Percentiles rank a stretch among this genome's conserved stretches.
Evolutionary conservation across 2,329 filamentous ascomycete species (phyloP).

Genomic region (Cladosporium sp.): DNA sequence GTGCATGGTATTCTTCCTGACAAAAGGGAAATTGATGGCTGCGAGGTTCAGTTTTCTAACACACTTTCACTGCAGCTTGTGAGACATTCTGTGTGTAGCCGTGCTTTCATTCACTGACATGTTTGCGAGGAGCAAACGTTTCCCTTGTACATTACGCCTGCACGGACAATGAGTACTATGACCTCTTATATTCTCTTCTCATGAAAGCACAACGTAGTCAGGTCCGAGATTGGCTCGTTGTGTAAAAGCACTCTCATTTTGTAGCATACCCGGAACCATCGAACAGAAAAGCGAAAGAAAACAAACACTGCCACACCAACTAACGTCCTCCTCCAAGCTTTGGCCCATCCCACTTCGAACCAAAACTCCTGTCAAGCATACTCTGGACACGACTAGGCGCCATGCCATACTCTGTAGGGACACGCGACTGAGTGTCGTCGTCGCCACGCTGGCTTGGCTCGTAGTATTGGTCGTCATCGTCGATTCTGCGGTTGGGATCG

Average conservation of each 20-base stretch:
- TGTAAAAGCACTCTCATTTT: not conserved
- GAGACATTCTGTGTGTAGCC: not conserved
- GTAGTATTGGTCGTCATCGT: not conserved
- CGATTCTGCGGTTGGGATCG: not conserved
- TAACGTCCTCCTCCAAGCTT: not conserved
- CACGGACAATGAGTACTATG: not conserved
- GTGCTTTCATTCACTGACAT: not conserved
- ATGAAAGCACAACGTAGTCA: not conserved
- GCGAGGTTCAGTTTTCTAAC: not conserved
- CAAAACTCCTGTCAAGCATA: not conserved
- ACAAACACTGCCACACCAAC: not conserved
- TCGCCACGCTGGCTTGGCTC: not conserved
- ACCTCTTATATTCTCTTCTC: too few relatives aligned
- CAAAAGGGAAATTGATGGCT: not conserved
- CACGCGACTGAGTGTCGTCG: not conserved
- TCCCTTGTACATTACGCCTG: not conserved
- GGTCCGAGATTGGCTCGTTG: not conserved
- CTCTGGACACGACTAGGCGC: not conserved
- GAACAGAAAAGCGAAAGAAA: not conserved
- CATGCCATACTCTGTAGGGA: not conserved
- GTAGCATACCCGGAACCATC: not conserved
- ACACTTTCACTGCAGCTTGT: conserved; percentile 1
- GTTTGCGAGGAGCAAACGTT: not conserved
- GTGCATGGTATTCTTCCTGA: not conserved
- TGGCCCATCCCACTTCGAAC: not conserved